A percentile compares a stretch with the other conserved stretches of the same genome.
phyloP scores from a whole-genome alignment of 2,329 filamentous ascomycete species.

The Massarina eburnea region DNA sequence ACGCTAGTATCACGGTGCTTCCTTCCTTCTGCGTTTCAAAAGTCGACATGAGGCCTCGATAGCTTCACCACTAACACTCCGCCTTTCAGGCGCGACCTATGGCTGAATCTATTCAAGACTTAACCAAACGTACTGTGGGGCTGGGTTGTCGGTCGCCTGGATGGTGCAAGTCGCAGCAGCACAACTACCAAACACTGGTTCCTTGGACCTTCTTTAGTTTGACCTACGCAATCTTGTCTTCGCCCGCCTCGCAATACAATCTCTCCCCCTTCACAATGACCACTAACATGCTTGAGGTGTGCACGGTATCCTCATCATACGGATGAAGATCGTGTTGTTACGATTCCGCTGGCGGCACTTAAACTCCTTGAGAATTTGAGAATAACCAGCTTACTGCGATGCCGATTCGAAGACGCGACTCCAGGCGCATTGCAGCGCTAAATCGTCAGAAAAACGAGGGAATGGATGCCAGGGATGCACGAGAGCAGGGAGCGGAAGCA shows the following conservation, averaged over 20 bases:
- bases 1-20: not conserved
- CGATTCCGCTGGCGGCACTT: too few species aligned
- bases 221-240: not conserved
- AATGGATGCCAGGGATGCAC: not conserved
- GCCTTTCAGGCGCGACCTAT: not conserved
- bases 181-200: not conserved
- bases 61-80: not conserved
- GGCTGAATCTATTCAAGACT: not conserved
- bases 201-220: not conserved
- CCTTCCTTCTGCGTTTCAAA: not conserved
- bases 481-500: not conserved
- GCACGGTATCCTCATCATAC: too few species aligned
- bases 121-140: not conserved
- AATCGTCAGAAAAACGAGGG: not conserved
- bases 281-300: too few species aligned
- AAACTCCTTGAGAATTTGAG: too few species aligned
- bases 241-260: not conserved
- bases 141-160: not conserved
- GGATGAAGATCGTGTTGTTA: too few species aligned
- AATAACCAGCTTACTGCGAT: not conserved
- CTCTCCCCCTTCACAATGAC: too few species aligned
- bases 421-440: not conserved
- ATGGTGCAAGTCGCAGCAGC: not conserved
- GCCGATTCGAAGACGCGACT: conserved; percentile 3
- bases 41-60: not conserved